Conservation (phyloP, 2,329 filamentous ascomycete genomes). For the Cryphonectria nitschkei region DNA sequence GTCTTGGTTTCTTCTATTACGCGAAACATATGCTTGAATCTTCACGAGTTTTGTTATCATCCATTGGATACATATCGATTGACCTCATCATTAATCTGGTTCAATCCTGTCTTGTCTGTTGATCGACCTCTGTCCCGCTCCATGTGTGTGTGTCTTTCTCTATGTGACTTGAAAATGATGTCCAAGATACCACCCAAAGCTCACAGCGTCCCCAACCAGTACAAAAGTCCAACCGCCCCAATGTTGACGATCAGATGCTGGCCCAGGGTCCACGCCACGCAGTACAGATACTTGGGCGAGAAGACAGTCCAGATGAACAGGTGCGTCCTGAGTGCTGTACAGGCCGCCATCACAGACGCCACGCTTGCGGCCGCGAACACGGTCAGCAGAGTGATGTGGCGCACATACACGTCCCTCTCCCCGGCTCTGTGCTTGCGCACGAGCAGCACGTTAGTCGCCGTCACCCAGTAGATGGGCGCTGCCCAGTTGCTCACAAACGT, state of each 20-base stretch:
- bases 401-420: conserved; percentile 41
- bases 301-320: conserved; percentile 99
- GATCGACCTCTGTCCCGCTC: background rate
- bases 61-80: background rate
- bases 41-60: conserved; percentile 10
- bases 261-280: conserved; percentile 82
- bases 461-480: conserved; percentile 85
- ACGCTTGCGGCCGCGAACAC: conserved; percentile 69
- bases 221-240: conserved; percentile 61
- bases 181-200: background rate
- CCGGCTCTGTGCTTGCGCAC: conserved; percentile 43
- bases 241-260: conserved; percentile 80
- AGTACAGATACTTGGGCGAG: conserved; percentile 93
- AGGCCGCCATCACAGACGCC: conserved; percentile 83
- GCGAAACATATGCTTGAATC: conserved; percentile 22
- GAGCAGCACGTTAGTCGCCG: conserved; percentile 64
- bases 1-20: conserved; percentile 4
- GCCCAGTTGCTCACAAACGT: conserved; percentile 93
- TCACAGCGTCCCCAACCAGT: conserved; percentile 49
- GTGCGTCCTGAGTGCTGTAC: conserved; percentile 81
- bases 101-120: background rate
- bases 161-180: conserved; percentile 12
- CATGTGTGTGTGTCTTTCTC: background rate
- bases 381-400: conserved; percentile 68
- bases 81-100: background rate